A percentile compares a stretch with the other conserved stretches of the same genome.
Evolutionary conservation across 768 basidiomycete genomes (phyloP).

Genomic region (Mycena polygramma): DNA sequence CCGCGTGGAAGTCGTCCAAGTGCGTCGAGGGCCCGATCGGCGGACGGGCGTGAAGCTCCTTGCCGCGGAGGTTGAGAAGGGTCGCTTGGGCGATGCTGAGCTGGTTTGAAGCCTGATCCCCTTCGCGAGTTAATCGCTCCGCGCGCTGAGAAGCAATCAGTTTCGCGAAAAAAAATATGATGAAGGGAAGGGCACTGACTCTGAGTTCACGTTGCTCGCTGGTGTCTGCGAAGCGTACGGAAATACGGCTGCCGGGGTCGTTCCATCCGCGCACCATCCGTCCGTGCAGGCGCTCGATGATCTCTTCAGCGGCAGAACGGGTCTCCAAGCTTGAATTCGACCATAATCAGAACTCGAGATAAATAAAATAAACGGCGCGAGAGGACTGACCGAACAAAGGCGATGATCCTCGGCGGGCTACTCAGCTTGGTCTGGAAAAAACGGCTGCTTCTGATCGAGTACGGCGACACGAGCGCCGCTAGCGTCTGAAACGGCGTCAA

Average conservation of each 20-base stretch:
- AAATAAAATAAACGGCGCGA: slow-evolving; percentile 27
- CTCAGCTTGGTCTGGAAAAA: slow-evolving; percentile 86
- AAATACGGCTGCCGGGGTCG: slow-evolving; percentile 81
- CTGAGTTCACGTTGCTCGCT: slow-evolving; percentile 82
- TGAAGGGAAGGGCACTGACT: slow-evolving; percentile 56
- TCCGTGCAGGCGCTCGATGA: slow-evolving; percentile 83
- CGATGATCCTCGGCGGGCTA: slow-evolving; percentile 83
- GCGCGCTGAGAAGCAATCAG: slow-evolving; percentile 58
- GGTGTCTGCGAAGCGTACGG: slow-evolving; percentile 85
- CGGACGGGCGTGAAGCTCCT: slow-evolving; percentile 54
- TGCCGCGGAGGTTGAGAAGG: slow-evolving; percentile 79
- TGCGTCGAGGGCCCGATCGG: slow-evolving; percentile 17
- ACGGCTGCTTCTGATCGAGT: slow-evolving; percentile 79
- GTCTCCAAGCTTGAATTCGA: slow-evolving; percentile 70
- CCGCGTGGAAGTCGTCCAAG: not conserved
- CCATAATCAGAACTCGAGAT: no score
- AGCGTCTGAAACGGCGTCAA: slow-evolving; percentile 61
- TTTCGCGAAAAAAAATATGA: not conserved
- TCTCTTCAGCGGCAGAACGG: slow-evolving; percentile 79
- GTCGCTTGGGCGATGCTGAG: slow-evolving; percentile 86
- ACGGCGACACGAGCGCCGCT: slow-evolving; percentile 73
- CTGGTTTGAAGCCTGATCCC: slow-evolving; percentile 71
- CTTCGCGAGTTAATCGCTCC: slow-evolving; percentile 72
- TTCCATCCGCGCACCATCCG: slow-evolving; percentile 86
- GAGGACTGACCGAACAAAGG: slow-evolving; percentile 77